Conservation (phyloP, 2,329 filamentous ascomycete genomes). For the Neonectria neomacrospora region DNA sequence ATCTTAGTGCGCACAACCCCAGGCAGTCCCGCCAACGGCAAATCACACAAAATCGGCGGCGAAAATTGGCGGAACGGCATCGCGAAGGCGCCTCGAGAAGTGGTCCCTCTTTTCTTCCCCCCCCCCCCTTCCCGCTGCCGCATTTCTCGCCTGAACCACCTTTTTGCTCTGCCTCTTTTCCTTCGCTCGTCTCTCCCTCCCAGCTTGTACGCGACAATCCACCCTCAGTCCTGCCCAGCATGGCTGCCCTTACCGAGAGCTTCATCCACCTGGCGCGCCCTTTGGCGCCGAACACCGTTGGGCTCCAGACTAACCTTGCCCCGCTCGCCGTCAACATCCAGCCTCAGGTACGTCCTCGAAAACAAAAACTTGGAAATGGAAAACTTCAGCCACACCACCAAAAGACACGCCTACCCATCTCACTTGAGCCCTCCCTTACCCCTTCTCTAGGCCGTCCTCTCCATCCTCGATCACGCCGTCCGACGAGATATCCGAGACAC, state of each 20-base stretch:
- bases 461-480: slow-evolving; percentile 91
- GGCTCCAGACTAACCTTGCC: slow-evolving; percentile 85
- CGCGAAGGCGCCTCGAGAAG: slow-evolving; percentile 42
- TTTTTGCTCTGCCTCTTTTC: slow-evolving; percentile 28
- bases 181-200: slow-evolving; percentile 15
- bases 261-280: slow-evolving; percentile 96
- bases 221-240: slow-evolving; percentile 64
- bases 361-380: background rate
- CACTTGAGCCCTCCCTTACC: slow-evolving; percentile 17
- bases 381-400: background rate
- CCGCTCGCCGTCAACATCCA: slow-evolving; percentile 95
- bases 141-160: slow-evolving; percentile 32
- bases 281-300: slow-evolving; percentile 82
- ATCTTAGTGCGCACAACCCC: slow-evolving; percentile 66
- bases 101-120: slow-evolving; percentile 40
- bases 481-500: slow-evolving; percentile 80
- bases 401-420: slow-evolving; percentile 19
- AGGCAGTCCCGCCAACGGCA: slow-evolving; percentile 55
- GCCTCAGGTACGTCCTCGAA: slow-evolving; percentile 77
- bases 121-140: slow-evolving; percentile 24
- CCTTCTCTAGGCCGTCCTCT: slow-evolving; percentile 70
- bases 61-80: slow-evolving; percentile 52
- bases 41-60: slow-evolving; percentile 56
- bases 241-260: slow-evolving; percentile 82
- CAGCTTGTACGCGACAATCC: slow-evolving; percentile 35